Conservation (phyloP, 2,329 filamentous ascomycete species). For the Trichoderma pleuroti region DNA sequence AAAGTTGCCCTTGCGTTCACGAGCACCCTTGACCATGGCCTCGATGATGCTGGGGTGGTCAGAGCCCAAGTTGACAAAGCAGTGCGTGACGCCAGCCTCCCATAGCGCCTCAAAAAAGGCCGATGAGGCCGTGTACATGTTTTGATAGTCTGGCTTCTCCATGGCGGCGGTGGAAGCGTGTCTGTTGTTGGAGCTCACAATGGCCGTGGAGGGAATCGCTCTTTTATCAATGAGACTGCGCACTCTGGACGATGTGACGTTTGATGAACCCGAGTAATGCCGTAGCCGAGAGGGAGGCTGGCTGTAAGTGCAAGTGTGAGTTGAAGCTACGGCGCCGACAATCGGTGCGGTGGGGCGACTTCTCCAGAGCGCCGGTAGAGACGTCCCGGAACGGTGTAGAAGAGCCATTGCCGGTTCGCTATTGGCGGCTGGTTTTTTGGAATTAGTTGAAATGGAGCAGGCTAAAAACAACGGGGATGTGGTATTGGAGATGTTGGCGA, state of each 20-base stretch:
- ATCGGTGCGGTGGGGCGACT: slow-evolving; percentile 21
- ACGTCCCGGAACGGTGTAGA: slow-evolving; percentile 27
- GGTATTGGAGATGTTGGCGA: neutral
- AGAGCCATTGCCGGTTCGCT: slow-evolving; percentile 26
- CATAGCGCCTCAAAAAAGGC: slow-evolving; percentile 80
- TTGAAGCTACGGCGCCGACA: slow-evolving; percentile 13
- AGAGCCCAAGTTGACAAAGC: slow-evolving; percentile 64
- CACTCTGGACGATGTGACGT: neutral
- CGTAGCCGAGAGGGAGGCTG: slow-evolving; percentile 5
- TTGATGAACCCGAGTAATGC: neutral
- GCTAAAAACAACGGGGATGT: neutral
- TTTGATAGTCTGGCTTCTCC: slow-evolving; percentile 25
- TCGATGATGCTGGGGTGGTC: slow-evolving; percentile 76
- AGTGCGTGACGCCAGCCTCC: slow-evolving; percentile 61
- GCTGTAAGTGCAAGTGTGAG: slow-evolving; percentile 6
- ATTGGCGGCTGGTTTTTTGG: neutral
- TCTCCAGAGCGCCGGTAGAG: slow-evolving; percentile 25
- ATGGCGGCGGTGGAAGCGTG: slow-evolving; percentile 20
- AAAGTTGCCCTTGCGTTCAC: slow-evolving; percentile 61
- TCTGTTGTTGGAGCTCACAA: slow-evolving; percentile 12
- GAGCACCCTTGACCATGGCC: slow-evolving; percentile 73
- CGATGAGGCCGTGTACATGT: slow-evolving; percentile 69
- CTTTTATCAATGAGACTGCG: neutral
- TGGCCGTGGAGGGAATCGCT: neutral
- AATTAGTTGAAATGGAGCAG: neutral